A percentile compares a stretch with the other conserved stretches of the same genome.
These are phyloP conservation scores for Phytophthora sp. DNA, from an alignment of 352 stramenopile species.

Conservation along the genomic window DNA sequence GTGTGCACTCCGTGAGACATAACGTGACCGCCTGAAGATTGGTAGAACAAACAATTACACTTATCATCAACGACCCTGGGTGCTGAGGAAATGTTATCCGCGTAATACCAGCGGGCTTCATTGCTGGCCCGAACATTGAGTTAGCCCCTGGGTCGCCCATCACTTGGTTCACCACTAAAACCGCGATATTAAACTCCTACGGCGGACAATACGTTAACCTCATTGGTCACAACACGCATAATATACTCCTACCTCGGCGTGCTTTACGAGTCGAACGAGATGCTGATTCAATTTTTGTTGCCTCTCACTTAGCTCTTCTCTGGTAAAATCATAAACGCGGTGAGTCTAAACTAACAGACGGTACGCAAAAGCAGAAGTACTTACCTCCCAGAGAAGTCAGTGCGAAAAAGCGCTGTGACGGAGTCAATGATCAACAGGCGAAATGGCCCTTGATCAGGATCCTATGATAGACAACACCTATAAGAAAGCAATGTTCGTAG, in stretches of 20 bases:
- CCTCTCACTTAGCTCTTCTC: conserved; percentile 64
- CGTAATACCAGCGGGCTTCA: conserved; percentile 90
- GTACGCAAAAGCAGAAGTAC: not conserved
- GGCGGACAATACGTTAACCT: not conserved
- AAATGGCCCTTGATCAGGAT: conserved; percentile 77
- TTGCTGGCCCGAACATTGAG: conserved; percentile 81
- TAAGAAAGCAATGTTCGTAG: not conserved
- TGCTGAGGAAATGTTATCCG: too few relatives aligned
- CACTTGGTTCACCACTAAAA: conserved; percentile 93
- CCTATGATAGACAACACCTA: conserved; percentile 28
- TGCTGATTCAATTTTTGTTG: conserved; percentile 93
- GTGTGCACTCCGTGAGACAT: conserved; percentile 98
- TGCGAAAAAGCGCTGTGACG: conserved; percentile 91
- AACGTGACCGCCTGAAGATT: conserved; percentile 82
- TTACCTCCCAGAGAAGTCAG: conserved; percentile 85
- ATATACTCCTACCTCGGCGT: conserved; percentile 54
- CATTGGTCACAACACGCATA: not conserved
- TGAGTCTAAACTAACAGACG: too few relatives aligned
- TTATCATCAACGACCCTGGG: too few relatives aligned
- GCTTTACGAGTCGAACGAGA: conserved; percentile 85
- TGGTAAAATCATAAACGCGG: conserved; percentile 10
- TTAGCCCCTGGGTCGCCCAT: conserved; percentile 89
- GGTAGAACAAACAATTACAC: conserved; percentile 3
- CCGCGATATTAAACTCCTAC: conserved; percentile 95
- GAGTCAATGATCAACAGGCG: conserved; percentile 91